These are phyloP conservation scores for Tulasnella sp. DNA, from an alignment of 768 basidiomycete genomes.

Conservation along the genomic window DNA sequence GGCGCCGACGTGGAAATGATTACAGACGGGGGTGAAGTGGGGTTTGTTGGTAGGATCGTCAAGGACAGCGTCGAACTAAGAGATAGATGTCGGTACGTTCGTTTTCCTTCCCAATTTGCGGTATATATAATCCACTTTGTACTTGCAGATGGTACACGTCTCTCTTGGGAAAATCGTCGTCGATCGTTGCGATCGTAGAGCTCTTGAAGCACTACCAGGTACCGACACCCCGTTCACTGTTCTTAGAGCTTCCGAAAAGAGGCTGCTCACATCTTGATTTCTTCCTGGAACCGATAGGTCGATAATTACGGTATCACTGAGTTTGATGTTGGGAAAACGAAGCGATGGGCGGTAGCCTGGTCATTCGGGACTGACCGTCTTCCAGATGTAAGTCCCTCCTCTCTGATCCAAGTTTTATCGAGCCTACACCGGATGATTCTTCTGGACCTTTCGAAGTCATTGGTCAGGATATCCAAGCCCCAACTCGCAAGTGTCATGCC, in stretches of 20 bases:
- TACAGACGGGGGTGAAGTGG: conserved; percentile 72
- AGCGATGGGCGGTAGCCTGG: conserved; percentile 91
- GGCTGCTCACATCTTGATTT: neutral
- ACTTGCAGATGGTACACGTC: conserved; percentile 77
- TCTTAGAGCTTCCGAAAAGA: neutral
- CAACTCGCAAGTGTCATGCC: conserved; percentile 43
- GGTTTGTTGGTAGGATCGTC: conserved; percentile 70
- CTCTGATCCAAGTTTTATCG: too few species aligned
- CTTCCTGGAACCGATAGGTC: conserved; percentile 39
- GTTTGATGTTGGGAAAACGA: conserved; percentile 76
- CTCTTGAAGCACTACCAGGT: conserved; percentile 39
- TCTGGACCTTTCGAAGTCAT: neutral
- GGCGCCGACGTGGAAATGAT: conserved; percentile 85
- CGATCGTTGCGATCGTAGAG: conserved; percentile 50
- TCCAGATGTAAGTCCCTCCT: conserved; percentile 57
- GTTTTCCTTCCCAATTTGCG: neutral
- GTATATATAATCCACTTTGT: neutral
- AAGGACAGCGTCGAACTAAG: conserved; percentile 49
- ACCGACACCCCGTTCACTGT: neutral
- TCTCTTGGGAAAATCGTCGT: conserved; percentile 80
- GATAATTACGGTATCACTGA: conserved; percentile 79
- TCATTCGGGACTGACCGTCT: conserved; percentile 53
- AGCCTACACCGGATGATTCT: neutral
- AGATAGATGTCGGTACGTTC: conserved; percentile 47
- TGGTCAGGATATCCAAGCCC: conserved; percentile 31